These are phyloP conservation scores for Basidiobolus meristosporus DNA, from an alignment of 371 early-diverging fungal genomes.

Conservation along the genomic window DNA sequence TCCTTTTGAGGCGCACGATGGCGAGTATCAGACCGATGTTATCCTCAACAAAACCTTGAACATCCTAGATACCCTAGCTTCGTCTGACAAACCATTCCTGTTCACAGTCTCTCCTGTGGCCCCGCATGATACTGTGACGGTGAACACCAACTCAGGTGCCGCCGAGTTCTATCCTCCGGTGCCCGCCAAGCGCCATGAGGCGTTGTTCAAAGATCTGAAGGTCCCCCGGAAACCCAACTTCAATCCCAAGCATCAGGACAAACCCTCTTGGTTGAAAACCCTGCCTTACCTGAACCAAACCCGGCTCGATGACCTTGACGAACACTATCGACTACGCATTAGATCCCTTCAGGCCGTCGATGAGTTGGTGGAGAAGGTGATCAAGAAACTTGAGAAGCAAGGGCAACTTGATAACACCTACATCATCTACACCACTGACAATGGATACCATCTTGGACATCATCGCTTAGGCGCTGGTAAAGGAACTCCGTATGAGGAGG, in stretches of 20 bases:
- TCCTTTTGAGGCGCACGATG: constrained; percentile 17
- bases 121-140: constrained; percentile 16
- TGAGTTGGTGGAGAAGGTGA: constrained; percentile 30
- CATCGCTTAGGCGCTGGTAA: constrained; percentile 39
- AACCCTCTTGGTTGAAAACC: constrained; percentile 25
- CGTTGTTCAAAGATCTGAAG: constrained; percentile 26
- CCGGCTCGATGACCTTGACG: constrained; percentile 21
- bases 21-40: constrained; percentile 35
- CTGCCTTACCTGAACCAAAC: constrained; percentile 16
- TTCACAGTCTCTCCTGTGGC: constrained; percentile 22
- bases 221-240: constrained; percentile 36
- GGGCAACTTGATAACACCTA: constrained; percentile 39
- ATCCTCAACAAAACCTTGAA: constrained; percentile 29
- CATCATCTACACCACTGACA: constrained; percentile 39
- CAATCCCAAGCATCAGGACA: constrained; percentile 26
- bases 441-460: constrained; percentile 44
- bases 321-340: constrained; percentile 26
- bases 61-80: constrained; percentile 17
- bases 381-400: constrained; percentile 24
- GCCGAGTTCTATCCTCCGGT: constrained; percentile 10
- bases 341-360: constrained; percentile 40
- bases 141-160: no score
- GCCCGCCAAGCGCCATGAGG: constrained; percentile 22
- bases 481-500: constrained; percentile 32
- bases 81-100: constrained; percentile 28